These are phyloP conservation scores for Iris macrosiphon DNA, from an alignment of 106 monocot genomes.

Conservation along the genomic window DNA sequence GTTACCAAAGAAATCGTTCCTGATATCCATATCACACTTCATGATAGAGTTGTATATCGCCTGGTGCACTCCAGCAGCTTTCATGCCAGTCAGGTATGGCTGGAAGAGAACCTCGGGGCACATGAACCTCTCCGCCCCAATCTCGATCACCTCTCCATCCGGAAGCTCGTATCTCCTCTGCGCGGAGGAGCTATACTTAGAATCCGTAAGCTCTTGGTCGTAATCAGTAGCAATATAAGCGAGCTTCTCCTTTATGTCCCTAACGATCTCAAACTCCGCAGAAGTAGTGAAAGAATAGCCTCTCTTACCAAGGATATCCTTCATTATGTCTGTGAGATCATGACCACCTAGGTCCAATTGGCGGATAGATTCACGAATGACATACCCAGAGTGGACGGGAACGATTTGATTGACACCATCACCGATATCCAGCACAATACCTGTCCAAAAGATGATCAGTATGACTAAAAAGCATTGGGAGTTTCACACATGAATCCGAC, in stretches of 20 bases:
- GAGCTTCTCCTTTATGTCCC: conserved; percentile 29
- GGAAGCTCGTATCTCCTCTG: conserved; percentile 25
- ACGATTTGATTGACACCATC: conserved; percentile 33
- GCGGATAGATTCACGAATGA: conserved; percentile 21
- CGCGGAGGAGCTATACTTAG: conserved; percentile 18
- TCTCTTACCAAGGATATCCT: conserved; percentile 25
- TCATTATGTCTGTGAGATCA: conserved; percentile 23
- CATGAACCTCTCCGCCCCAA: conserved; percentile 27
- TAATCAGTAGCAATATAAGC: conserved; percentile 27
- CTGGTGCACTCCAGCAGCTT: conserved; percentile 32
- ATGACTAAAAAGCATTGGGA: background rate
- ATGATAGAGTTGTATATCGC: conserved; percentile 31
- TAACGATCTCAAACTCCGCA: conserved; percentile 26
- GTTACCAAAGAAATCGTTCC: conserved; percentile 27
- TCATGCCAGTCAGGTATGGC: conserved; percentile 24
- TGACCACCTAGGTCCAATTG: conserved; percentile 24
- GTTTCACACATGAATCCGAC: no score
- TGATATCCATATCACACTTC: conserved; percentile 33
- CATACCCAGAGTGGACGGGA: conserved; percentile 28
- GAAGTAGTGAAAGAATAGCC: conserved; percentile 30
- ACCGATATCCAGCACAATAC: conserved; percentile 30
- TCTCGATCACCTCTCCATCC: conserved; percentile 23
- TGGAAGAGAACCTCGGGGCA: conserved; percentile 36
- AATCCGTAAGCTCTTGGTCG: conserved; percentile 22
- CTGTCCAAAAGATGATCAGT: background rate